phyloP scores from a whole-genome alignment of 768 basidiomycete genomes.

The Punctularia strigosozonata region DNA sequence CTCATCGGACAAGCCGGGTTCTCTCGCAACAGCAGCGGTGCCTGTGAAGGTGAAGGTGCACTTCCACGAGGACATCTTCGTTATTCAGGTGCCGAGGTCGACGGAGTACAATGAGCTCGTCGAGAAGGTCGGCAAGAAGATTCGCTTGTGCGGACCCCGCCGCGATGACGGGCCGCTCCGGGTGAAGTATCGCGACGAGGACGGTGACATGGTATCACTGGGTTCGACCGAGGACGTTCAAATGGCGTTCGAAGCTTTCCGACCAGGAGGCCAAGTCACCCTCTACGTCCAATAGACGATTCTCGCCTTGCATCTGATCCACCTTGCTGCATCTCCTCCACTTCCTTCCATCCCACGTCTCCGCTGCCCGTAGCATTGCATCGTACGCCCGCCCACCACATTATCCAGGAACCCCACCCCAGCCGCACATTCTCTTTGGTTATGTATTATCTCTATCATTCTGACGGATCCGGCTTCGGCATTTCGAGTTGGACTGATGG shows the following conservation, averaged over 20 bases:
- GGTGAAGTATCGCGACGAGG: slow-evolving; percentile 86
- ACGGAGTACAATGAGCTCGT: slow-evolving; percentile 79
- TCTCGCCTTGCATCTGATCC: slow-evolving; percentile 1
- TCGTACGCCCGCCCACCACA: slow-evolving; percentile 10
- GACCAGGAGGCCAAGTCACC: slow-evolving; percentile 71
- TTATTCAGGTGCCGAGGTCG: slow-evolving; percentile 74
- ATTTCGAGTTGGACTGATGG: too few species aligned
- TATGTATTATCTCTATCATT: background rate
- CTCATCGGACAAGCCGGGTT: slow-evolving; percentile 20
- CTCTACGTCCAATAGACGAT: slow-evolving; percentile 39
- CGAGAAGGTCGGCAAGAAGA: slow-evolving; percentile 87
- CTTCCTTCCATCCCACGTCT: slow-evolving; percentile 3
- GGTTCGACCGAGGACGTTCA: slow-evolving; percentile 89
- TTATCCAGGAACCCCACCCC: slow-evolving; percentile 12
- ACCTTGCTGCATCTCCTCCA: background rate
- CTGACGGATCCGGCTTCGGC: background rate
- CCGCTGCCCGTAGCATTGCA: slow-evolving; percentile 5
- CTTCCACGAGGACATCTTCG: slow-evolving; percentile 91
- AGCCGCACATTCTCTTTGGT: slow-evolving; percentile 12
- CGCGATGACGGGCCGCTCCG: slow-evolving; percentile 71
- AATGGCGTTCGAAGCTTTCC: slow-evolving; percentile 83
- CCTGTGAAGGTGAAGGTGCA: slow-evolving; percentile 90
- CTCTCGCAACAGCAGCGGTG: slow-evolving; percentile 15
- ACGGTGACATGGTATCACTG: slow-evolving; percentile 81
- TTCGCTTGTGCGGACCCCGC: slow-evolving; percentile 78